These are phyloP conservation scores for Blastobotrys persicus DNA, from an alignment of 1,139 yeast genomes.

Conservation along the genomic window DNA sequence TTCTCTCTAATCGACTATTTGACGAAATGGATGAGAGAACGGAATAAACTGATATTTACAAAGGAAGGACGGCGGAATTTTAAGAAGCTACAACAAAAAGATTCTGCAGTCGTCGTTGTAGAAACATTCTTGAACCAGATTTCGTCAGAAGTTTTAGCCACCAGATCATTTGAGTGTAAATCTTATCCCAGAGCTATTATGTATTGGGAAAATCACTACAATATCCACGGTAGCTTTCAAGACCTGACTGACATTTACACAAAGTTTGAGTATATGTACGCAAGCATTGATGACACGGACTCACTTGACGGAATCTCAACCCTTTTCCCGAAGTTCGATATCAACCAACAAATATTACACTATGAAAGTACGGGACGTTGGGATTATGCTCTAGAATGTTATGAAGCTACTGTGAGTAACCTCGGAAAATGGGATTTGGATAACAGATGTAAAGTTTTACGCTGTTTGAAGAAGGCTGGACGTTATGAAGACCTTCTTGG, in stretches of 20 bases:
- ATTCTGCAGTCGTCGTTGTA: constrained; percentile 25
- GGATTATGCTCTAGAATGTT: constrained; percentile 85
- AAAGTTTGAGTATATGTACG: constrained; percentile 69
- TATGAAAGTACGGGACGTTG: constrained; percentile 85
- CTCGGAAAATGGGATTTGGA: constrained; percentile 32
- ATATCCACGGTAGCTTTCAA: constrained; percentile 26
- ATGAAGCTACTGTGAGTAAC: constrained; percentile 59
- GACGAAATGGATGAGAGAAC: constrained; percentile 64
- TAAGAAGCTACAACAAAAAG: constrained; percentile 11
- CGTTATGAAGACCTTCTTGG: constrained; percentile 50
- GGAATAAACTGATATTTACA: constrained; percentile 22
- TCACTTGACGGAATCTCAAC: constrained; percentile 84
- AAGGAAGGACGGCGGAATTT: neutral
- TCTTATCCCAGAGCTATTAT: constrained; percentile 88
- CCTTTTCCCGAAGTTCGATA: constrained; percentile 63
- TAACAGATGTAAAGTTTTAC: constrained; percentile 40
- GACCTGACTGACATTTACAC: constrained; percentile 38
- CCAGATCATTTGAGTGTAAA: constrained; percentile 76
- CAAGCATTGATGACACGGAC: constrained; percentile 85
- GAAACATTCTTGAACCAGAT: constrained; percentile 52
- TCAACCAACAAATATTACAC: constrained; percentile 70
- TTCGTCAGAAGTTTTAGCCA: constrained; percentile 70
- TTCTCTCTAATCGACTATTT: constrained; percentile 82
- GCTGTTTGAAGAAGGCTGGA: constrained; percentile 58
- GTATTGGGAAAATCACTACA: constrained; percentile 71